Evolutionary conservation across 257 asterid species (phyloP), one percentile per base, ranked within the genome.

Genomic region (Jaltomata sinuosa): DNA sequence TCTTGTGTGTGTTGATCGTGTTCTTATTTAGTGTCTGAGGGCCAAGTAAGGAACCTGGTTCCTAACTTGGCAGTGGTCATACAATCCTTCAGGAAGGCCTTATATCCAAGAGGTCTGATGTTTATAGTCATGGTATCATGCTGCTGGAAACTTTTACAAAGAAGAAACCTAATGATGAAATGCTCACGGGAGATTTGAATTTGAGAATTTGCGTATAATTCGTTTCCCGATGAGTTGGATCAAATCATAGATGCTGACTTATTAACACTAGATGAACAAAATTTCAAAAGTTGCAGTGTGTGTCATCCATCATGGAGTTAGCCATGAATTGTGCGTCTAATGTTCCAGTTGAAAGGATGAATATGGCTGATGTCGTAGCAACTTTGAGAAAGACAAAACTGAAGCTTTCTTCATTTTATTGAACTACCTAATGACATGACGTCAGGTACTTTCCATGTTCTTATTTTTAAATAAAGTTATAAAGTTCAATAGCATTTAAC

Each of bases 141-240:
- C 3, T 87, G 81, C 76, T 89, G 86, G 90, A 87, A 86, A 85
- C 82, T 10, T 89, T 89, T 19, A 83, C 82, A 3, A 74, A 81
- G 55, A 80, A n/a, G 19, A 87, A 81, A 55, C 89, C 90, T 2
- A 80, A 32, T 4, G 83, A 87, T 31, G 25, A 68, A 32, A 54
- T 11, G 11, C 84, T 85, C 62, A 4, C 54, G 0, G 89, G 85
- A n/a, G 85, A 88, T 25, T 40, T 88, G 4, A 84, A n/a, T 85
- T 83, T 88, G 45, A 84, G 68, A 72, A 57, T 27, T 0, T 81
- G 78, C 57, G 85, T 86, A 86, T 31, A 40, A 38, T 32, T 64
- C 77, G 0, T 3, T 86, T 49, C 81, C 84, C 6, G 62, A 78
- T 62, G 62, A 34, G 21, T 25, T 80, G 3, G 4, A 27, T 2